A percentile compares a stretch with the other conserved stretches of the same genome.
These are phyloP conservation scores for Backusella circina DNA, from an alignment of 192 early-diverging fungal genomes.

Conservation along the genomic window DNA sequence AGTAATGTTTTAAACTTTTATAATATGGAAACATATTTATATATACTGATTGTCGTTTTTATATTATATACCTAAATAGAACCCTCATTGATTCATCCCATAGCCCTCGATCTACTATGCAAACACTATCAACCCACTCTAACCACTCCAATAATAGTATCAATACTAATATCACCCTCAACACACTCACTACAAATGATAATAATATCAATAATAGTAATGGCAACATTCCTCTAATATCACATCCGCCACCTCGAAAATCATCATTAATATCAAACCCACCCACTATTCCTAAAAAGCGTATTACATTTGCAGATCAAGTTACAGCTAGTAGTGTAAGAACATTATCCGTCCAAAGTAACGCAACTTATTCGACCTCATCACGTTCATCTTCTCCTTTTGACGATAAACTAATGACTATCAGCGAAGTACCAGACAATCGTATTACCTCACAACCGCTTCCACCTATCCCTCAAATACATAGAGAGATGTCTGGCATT, in stretches of 20 bases:
- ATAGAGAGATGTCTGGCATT: neutral
- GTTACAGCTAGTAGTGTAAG: neutral
- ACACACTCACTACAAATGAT: neutral
- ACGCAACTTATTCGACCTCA: conserved; percentile 12
- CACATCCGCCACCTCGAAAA: conserved; percentile 35
- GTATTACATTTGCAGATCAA: conserved; percentile 13
- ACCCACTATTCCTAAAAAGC: neutral
- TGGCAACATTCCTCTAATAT: neutral
- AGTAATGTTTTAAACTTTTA: neutral
- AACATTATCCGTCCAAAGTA: neutral
- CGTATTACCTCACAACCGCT: neutral
- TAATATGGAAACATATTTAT: neutral
- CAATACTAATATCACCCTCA: neutral
- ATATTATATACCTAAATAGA: conserved; percentile 1
- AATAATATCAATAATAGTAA: neutral
- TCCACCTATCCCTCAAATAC: neutral
- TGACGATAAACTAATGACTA: conserved; percentile 14
- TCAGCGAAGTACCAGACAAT: neutral
- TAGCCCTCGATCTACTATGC: neutral
- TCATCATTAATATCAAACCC: conserved; percentile 18
- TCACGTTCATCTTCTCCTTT: conserved; percentile 3
- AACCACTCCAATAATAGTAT: neutral
- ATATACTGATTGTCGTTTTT: neutral
- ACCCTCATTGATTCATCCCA: neutral
- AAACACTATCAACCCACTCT: neutral